Evolutionary conservation across 1,139 yeast species (phyloP), one percentile per base, ranked within the genome.

Genomic region (Suhomyces coccinellae): DNA sequence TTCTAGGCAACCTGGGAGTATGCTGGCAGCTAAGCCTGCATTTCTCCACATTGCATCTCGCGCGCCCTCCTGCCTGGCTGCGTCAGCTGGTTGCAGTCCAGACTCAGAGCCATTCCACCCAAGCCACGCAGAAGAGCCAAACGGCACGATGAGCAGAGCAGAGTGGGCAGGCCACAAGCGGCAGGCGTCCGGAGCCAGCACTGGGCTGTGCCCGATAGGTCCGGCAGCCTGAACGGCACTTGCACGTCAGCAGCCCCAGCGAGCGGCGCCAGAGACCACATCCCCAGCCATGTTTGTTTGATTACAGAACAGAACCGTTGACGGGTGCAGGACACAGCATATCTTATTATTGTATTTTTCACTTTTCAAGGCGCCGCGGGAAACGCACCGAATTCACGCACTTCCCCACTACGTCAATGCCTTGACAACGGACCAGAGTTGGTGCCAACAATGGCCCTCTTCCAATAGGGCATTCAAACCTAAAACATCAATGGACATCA

Each of bases 401-500:
- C 13, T 13, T 12, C 29, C 29, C 29, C 12, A 26, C n/a, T 26
- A 12, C n/a, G n/a, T 12, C 29, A 26, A 12, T 26, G 29, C 29
- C 29, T 26, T 26, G 32, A 27, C 38, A 36, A 36, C 38, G 15
- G 29, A n/a, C n/a, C 24, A 12, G 29, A 10, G 12, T 5, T 10
- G 29, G 29, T 5, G n/a, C n/a, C n/a, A 26, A 26, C 29, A 26
- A 26, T 26, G 6, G 29, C 29, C n/a, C 8, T 20, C 4, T 11
- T 26, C 27, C 7, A 35, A 36, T 27, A 22, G 9, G 11, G 24
- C 30, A 36, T 36, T 36, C 24, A 27, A 9, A 10, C 16, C 32
- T 15, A 28, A 36, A 36, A 36, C 38, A 36, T 15, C 29, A 10
- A 36, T 16, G 30, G 24, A n/a, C 37, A 10, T 26, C 37, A 34